Percentiles rank a stretch among this genome's conserved stretches.
Conservation (phyloP, 441 rosid species). For the Aleurites moluccanus region DNA sequence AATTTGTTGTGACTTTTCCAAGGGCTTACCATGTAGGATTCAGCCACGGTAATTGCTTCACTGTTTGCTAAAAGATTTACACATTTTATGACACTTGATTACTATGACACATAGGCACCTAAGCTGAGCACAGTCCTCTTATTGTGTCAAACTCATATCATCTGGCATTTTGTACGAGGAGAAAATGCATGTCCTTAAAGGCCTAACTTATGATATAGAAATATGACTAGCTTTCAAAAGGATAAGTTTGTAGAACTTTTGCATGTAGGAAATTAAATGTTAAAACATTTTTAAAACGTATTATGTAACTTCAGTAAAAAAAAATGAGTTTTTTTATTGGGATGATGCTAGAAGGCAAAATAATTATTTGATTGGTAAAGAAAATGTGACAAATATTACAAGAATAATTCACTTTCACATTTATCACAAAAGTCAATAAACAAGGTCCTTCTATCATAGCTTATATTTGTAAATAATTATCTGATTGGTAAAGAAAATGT, state of each 20-base stretch:
- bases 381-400: neutral
- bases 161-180: neutral
- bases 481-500: neutral
- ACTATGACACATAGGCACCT: constrained; percentile 5
- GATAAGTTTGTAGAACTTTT: neutral
- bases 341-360: neutral
- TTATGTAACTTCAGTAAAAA: neutral
- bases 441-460: neutral
- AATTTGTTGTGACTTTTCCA: constrained; percentile 99
- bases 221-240: neutral
- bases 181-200: neutral
- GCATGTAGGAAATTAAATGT: neutral
- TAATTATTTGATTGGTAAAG: neutral
- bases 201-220: neutral
- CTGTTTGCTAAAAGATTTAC: constrained; percentile 17
- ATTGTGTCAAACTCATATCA: neutral
- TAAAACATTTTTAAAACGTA: neutral
- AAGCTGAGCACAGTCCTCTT: neutral
- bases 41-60: constrained; percentile 91
- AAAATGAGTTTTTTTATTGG: neutral
- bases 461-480: neutral
- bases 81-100: constrained; percentile 15
- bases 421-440: neutral
- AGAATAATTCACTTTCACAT: neutral
- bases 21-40: constrained; percentile 99